These are phyloP conservation scores for Ambrosia artemisiifolia DNA, from an alignment of 129 eudicot species.

Conservation along the genomic window DNA sequence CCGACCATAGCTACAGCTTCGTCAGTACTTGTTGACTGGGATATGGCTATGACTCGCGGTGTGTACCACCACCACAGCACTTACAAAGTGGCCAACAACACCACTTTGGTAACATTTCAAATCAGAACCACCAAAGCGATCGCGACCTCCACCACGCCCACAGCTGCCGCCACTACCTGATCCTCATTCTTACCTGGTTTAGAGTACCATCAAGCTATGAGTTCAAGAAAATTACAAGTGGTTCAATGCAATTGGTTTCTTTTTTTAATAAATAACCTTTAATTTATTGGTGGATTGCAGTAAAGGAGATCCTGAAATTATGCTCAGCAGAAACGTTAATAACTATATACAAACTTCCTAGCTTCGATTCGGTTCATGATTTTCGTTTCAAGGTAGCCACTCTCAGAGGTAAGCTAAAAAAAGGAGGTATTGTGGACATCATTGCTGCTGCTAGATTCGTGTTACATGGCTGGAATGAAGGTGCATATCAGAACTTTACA, in stretches of 20 bases:
- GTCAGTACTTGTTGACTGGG: slow-evolving; percentile 65
- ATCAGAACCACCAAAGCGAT: slow-evolving; percentile 89
- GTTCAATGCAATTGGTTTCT: no score
- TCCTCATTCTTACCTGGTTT: slow-evolving; percentile 79
- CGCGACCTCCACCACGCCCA: slow-evolving; percentile 83
- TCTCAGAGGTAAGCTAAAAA: slow-evolving; percentile 88
- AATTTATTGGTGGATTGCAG: slow-evolving; percentile 43
- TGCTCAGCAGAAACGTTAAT: slow-evolving; percentile 74
- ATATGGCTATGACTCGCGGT: slow-evolving; percentile 96
- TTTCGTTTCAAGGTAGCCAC: slow-evolving; percentile 87
- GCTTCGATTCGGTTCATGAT: slow-evolving; percentile 82
- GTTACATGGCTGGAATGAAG: slow-evolving; percentile 97
- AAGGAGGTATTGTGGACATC: slow-evolving; percentile 86
- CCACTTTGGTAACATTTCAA: slow-evolving; percentile 98
- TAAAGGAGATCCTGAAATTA: slow-evolving; percentile 85
- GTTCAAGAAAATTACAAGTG: slow-evolving; percentile 30
- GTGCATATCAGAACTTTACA: slow-evolving; percentile 28
- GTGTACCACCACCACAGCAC: slow-evolving; percentile 65
- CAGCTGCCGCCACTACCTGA: slow-evolving; percentile 62
- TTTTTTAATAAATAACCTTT: no score
- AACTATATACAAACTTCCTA: slow-evolving; percentile 63
- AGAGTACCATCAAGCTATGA: slow-evolving; percentile 64
- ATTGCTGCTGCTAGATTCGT: slow-evolving; percentile 90
- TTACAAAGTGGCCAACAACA: slow-evolving; percentile 97
- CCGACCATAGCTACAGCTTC: slow-evolving; percentile 95